phyloP scores from a whole-genome alignment of 768 basidiomycete genomes.

The Tricholoma furcatifolium region DNA sequence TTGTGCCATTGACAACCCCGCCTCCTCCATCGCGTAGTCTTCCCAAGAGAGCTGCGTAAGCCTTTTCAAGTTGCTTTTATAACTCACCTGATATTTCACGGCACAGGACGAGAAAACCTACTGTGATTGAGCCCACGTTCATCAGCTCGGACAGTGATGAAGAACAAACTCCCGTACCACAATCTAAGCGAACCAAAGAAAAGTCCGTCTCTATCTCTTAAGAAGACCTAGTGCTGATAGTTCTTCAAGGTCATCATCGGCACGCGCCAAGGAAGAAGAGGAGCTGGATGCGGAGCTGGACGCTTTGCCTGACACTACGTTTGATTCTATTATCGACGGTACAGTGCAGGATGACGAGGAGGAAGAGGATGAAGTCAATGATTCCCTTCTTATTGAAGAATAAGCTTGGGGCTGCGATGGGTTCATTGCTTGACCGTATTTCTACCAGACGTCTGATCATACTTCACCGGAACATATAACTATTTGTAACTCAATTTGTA shows the following conservation, averaged over 20 bases:
- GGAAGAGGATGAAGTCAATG: conserved; percentile 55
- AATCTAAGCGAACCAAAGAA: conserved; percentile 14
- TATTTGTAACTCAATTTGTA: neutral
- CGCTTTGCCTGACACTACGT: conserved; percentile 30
- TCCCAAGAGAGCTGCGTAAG: conserved; percentile 63
- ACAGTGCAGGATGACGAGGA: conserved; percentile 42
- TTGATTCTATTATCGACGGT: conserved; percentile 55
- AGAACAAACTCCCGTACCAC: conserved; percentile 19
- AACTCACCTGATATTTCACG: neutral
- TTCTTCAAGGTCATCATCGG: conserved; percentile 9
- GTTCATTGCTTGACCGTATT: too few relatives aligned
- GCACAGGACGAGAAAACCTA: conserved; percentile 36
- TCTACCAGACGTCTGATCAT: neutral
- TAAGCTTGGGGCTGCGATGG: neutral
- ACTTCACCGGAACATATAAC: neutral
- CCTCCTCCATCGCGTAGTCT: conserved; percentile 43
- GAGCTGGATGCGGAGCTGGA: conserved; percentile 40
- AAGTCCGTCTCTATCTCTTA: conserved; percentile 7
- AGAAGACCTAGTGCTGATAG: conserved; percentile 14
- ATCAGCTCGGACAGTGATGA: conserved; percentile 40
- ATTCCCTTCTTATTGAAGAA: conserved; percentile 34
- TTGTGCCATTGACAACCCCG: conserved; percentile 28
- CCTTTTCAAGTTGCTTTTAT: conserved; percentile 4
- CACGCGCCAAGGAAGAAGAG: conserved; percentile 36
- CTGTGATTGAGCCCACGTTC: conserved; percentile 25